Conservation (phyloP, 192 early-diverging fungal genomes). For the Backusella mclennaniae region DNA sequence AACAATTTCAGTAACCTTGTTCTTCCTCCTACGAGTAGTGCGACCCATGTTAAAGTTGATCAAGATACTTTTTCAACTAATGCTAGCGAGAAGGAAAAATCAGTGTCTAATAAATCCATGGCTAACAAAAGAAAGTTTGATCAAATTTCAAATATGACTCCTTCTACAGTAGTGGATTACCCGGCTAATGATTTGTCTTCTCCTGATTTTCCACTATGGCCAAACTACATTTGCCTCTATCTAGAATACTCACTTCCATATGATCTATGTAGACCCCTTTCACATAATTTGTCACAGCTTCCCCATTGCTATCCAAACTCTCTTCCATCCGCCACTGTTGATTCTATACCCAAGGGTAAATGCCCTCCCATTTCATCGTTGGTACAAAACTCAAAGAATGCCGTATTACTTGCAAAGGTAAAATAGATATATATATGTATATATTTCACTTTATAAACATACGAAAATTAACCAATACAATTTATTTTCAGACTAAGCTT, state of each 20-base stretch:
- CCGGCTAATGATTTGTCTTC: not conserved
- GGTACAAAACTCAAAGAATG: slow-evolving; percentile 3
- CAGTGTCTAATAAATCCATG: not conserved
- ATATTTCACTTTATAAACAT: not conserved
- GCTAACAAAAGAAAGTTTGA: not conserved
- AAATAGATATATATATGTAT: not conserved
- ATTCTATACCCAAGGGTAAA: slow-evolving; percentile 21
- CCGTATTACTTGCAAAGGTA: slow-evolving; percentile 34
- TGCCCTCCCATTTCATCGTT: slow-evolving; percentile 23
- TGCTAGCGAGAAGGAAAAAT: not conserved
- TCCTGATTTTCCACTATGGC: slow-evolving; percentile 31
- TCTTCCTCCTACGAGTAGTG: not conserved
- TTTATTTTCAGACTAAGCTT: slow-evolving; percentile 13
- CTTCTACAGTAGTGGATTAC: not conserved
- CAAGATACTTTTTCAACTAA: not conserved
- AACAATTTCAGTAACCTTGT: not conserved
- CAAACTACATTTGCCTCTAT: slow-evolving; percentile 39
- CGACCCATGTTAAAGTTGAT: not conserved
- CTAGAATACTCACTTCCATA: slow-evolving; percentile 35
- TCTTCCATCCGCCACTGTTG: slow-evolving; percentile 15
- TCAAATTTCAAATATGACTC: slow-evolving; percentile 5
- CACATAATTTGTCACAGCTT: slow-evolving; percentile 36
- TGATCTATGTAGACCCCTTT: slow-evolving; percentile 24
- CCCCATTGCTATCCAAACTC: slow-evolving; percentile 28
- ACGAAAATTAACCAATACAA: not conserved